Conservation (phyloP, 257 asterid species). For the Forsythia suspensa region DNA sequence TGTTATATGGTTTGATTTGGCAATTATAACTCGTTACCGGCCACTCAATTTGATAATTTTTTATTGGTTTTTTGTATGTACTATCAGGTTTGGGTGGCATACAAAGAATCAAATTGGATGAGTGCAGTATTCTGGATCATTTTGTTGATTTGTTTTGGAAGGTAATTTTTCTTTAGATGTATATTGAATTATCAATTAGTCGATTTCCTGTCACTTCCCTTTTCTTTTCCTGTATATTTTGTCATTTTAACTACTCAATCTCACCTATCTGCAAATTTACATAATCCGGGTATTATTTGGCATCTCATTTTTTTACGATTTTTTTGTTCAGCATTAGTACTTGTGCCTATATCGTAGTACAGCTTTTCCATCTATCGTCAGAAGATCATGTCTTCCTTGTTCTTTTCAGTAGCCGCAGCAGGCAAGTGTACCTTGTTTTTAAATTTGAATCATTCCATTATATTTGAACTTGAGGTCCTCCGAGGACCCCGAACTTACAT, state of each 20-base stretch:
- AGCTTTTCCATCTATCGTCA: slow-evolving; percentile 57
- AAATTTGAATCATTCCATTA: neutral
- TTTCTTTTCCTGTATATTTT: neutral
- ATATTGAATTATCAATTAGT: neutral
- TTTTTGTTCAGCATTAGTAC: slow-evolving; percentile 61
- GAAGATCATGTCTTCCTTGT: slow-evolving; percentile 56
- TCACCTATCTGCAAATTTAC: neutral
- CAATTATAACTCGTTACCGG: neutral
- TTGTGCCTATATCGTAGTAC: slow-evolving; percentile 64
- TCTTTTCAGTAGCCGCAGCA: slow-evolving; percentile 61
- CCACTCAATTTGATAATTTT: neutral
- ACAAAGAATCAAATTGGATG: slow-evolving; percentile 70
- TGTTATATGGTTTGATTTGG: neutral
- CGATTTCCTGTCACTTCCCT: neutral
- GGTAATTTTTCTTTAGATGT: slow-evolving; percentile 33
- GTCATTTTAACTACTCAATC: neutral
- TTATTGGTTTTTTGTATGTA: slow-evolving; percentile 4
- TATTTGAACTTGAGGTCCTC: neutral
- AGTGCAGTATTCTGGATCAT: slow-evolving; percentile 59
- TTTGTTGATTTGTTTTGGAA: slow-evolving; percentile 70
- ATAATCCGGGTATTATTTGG: neutral
- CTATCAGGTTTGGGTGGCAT: slow-evolving; percentile 82
- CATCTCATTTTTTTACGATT: neutral
- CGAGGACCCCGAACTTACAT: neutral
- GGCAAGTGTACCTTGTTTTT: slow-evolving; percentile 44